Conservation (phyloP, 1,284 basidiomycete species). For the Wolfiporia cocos region DNA sequence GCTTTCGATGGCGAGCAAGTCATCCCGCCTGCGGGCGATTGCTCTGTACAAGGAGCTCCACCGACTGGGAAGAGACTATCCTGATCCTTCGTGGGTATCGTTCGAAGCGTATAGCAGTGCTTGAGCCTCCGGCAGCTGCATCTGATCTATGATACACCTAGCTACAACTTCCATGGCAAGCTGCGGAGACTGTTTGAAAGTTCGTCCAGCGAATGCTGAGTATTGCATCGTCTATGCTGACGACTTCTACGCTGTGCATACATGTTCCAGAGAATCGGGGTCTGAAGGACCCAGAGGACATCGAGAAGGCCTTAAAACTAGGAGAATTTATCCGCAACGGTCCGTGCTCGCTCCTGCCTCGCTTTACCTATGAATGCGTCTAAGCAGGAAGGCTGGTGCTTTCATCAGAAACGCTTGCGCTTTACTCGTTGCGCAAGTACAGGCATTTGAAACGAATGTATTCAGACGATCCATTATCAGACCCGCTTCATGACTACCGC, state of each 20-base stretch:
- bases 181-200: slow-evolving; percentile 69
- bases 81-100: slow-evolving; percentile 62
- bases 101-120: no score
- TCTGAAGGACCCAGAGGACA: slow-evolving; percentile 64
- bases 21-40: slow-evolving; percentile 51
- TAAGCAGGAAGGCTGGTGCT: background rate
- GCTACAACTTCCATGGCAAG: slow-evolving; percentile 72
- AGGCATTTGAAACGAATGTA: slow-evolving; percentile 78
- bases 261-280: slow-evolving; percentile 57
- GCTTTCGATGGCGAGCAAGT: slow-evolving; percentile 33
- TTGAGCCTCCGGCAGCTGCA: background rate
- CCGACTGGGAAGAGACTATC: slow-evolving; percentile 72
- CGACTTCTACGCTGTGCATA: background rate
- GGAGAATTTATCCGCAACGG: slow-evolving; percentile 90
- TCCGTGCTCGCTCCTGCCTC: slow-evolving; percentile 28
- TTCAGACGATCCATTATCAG: slow-evolving; percentile 24
- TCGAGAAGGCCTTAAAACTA: slow-evolving; percentile 73
- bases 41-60: slow-evolving; percentile 76
- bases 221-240: background rate
- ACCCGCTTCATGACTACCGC: no score
- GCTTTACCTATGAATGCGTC: background rate
- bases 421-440: slow-evolving; percentile 85
- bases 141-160: slow-evolving; percentile 19
- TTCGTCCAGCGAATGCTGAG: slow-evolving; percentile 25
- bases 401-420: slow-evolving; percentile 73